Conservation (phyloP, 73 alveolate genomes). For the Tetrahymena thermophila region DNA sequence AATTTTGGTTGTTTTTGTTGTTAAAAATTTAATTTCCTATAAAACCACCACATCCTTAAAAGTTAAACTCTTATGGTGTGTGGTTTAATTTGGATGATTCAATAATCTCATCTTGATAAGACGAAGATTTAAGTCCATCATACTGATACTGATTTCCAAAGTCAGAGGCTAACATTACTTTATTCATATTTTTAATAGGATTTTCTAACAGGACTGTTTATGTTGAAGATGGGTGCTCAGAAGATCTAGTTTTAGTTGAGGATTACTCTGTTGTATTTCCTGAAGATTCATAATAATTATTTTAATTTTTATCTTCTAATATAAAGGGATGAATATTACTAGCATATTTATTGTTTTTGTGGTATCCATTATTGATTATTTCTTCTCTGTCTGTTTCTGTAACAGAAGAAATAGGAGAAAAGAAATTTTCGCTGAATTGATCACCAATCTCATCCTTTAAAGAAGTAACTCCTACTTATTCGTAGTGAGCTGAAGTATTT, state of each 20-base stretch:
- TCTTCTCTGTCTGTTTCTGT: background rate
- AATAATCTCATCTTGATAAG: background rate
- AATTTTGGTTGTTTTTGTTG: background rate
- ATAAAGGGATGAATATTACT: background rate
- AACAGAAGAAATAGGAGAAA: background rate
- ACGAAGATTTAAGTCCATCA: background rate
- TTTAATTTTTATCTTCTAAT: background rate
- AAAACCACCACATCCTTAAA: background rate
- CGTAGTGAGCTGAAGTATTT: background rate
- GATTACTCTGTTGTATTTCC: background rate
- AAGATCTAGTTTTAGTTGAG: background rate
- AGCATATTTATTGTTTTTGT: background rate
- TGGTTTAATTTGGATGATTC: background rate
- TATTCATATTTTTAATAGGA: background rate
- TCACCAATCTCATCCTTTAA: background rate
- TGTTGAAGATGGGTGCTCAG: background rate
- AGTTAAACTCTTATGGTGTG: background rate
- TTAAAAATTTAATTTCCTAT: background rate
- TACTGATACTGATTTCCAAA: background rate
- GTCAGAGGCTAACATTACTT: background rate
- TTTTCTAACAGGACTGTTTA: background rate
- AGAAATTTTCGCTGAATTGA: background rate
- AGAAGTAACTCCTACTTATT: background rate
- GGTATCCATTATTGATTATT: background rate
- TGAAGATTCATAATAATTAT: background rate